These are phyloP conservation scores for Neopestalotiopsis sp. DNA, from an alignment of 2,329 filamentous ascomycete species.

Conservation along the genomic window DNA sequence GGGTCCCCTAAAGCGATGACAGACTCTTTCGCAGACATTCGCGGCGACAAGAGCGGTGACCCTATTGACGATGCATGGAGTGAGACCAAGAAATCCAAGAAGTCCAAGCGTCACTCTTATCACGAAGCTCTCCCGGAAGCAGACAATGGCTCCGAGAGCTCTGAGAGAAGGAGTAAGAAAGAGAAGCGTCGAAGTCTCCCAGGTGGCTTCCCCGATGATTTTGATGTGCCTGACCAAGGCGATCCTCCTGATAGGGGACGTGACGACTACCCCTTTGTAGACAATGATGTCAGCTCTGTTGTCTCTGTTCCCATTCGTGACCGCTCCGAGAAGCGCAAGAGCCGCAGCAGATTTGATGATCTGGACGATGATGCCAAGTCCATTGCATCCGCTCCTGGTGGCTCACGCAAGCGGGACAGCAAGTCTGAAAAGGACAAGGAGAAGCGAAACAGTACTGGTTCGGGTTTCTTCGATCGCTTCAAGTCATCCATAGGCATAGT, in stretches of 20 bases:
- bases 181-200: conserved; percentile 44
- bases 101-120: conserved; percentile 14
- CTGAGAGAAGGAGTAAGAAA: conserved; percentile 42
- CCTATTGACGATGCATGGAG: conserved; percentile 43
- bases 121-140: conserved; percentile 28
- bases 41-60: conserved; percentile 28
- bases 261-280: conserved; percentile 43
- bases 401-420: conserved; percentile 31
- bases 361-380: conserved; percentile 50
- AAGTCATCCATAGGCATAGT: conserved; percentile 45
- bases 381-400: conserved; percentile 47
- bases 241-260: conserved; percentile 46
- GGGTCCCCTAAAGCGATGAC: conserved; percentile 50
- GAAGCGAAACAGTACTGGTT: conserved; percentile 46
- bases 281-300: conserved; percentile 55
- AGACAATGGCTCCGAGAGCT: conserved; percentile 26
- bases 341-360: conserved; percentile 47
- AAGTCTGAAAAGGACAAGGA: conserved; percentile 39
- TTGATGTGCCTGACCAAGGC: conserved; percentile 41
- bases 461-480: conserved; percentile 56
- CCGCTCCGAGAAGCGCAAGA: conserved; percentile 41
- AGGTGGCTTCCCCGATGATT: conserved; percentile 37
- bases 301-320: conserved; percentile 50
- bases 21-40: conserved; percentile 37
- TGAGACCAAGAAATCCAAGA: conserved; percentile 40